Evolutionary conservation across 2,329 filamentous ascomycete genomes (phyloP), one percentile per base, ranked within the genome.

Genomic region (Alternaria gaisen): DNA sequence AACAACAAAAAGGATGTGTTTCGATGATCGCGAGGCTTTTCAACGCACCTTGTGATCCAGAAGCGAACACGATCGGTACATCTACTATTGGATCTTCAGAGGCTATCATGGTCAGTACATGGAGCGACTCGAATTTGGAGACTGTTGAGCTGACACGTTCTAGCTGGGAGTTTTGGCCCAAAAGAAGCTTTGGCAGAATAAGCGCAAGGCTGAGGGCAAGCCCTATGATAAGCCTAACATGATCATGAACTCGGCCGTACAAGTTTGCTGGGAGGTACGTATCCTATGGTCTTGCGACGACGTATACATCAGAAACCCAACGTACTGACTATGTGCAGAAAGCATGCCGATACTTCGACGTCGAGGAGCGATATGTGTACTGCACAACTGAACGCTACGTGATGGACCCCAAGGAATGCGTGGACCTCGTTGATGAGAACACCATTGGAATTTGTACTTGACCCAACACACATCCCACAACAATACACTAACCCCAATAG

Each of bases 171-270:
- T 92, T 7, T 83, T 97, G 36, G 94, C 94, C 70, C 97, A 97
- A 93, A 97, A 97, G 87, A 93, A 90, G 83, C 88, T 90, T 72
- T 98, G 94, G 94, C 90, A 92, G 83, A 93, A 95, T 79, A 90
- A 89, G 81, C 90, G 93, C 71, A 87, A 90, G 77, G 93, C 91
- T 5, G 91, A 88, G 70, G 94, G 93, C 63, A 95, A 96, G 83
- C 87, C 93, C 56, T 87, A 79, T 62, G 91, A 93, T 64, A 86
- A 86, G 44, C 94, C 94, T 56, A 98, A 98, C 81, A 90, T 98
- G 63, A 83, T 98, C 83, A 97, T 98, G 94, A 95, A 92, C 72
- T 93, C 92, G 26, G 94, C 94, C 32, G 94, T 97, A 2, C 94
- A 98, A 81, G 94, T 97, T 41, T 97, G 93, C 85, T 97, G 94